A percentile compares a stretch with the other conserved stretches of the same genome.
Evolutionary conservation across 2,329 filamentous ascomycete genomes (phyloP).

Genomic region (Aspergillus versicolor): DNA sequence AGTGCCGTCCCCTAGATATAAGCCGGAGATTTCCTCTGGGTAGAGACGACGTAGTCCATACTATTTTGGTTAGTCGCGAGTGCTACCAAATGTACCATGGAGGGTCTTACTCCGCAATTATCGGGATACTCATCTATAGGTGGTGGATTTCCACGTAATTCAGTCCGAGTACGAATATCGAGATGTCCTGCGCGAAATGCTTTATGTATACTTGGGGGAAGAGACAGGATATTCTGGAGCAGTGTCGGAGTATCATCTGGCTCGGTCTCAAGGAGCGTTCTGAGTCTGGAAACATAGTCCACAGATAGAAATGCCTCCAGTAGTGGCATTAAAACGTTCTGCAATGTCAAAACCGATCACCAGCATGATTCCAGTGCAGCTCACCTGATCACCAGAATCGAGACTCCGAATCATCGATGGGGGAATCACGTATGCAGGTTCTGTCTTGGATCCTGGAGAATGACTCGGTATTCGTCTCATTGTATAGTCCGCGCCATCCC

Average conservation of each 20-base stretch:
- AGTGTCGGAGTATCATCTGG: background rate
- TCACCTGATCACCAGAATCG: background rate
- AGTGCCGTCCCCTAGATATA: background rate
- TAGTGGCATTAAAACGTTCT: background rate
- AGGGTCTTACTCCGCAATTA: background rate
- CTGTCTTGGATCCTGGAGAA: background rate
- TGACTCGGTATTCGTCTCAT: background rate
- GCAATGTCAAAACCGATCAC: too few relatives aligned
- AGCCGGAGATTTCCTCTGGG: background rate
- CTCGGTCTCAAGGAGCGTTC: background rate
- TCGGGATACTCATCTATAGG: background rate
- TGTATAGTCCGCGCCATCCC: background rate
- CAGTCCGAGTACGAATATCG: background rate
- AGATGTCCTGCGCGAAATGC: slow-evolving; percentile 1
- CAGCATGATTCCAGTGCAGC: background rate
- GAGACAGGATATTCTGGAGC: background rate
- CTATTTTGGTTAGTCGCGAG: background rate
- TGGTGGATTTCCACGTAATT: too few relatives aligned
- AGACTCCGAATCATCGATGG: background rate
- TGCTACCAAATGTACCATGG: too few relatives aligned
- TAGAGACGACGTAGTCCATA: background rate
- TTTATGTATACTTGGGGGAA: background rate
- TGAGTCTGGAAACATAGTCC: background rate
- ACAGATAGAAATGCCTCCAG: background rate
- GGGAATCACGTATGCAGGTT: background rate